phyloP scores from a whole-genome alignment of 2,329 filamentous ascomycete genomes.

The Venturia carpophila region DNA sequence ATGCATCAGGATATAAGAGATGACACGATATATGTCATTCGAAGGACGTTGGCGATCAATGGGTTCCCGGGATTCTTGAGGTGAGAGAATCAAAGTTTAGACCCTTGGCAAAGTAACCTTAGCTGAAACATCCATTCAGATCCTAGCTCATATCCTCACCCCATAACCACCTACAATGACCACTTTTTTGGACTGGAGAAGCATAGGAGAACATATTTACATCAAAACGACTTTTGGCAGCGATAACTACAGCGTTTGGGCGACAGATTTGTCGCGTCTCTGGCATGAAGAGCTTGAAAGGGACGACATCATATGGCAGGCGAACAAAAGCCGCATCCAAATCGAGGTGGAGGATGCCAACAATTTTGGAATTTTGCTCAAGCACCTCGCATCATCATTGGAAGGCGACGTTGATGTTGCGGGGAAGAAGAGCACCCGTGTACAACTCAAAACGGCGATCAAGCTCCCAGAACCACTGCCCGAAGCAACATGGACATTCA shows the following conservation, averaged over 20 bases:
- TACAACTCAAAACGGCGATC: constrained; percentile 8
- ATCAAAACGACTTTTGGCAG: constrained; percentile 10
- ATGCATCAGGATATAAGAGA: not conserved
- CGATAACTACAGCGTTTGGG: constrained; percentile 14
- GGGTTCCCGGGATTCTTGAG: not conserved
- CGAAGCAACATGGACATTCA: constrained; percentile 15
- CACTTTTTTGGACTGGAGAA: constrained; percentile 5
- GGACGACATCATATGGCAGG: constrained; percentile 13
- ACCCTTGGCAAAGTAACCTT: constrained; percentile 1
- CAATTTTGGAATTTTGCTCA: constrained; percentile 11
- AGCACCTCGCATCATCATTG: constrained; percentile 1
- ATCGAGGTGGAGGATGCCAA: constrained; percentile 14
- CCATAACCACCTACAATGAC: not conserved
- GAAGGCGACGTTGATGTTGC: not conserved
- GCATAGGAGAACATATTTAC: constrained; percentile 11
- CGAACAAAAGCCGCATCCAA: constrained; percentile 3
- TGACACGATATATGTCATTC: not conserved
- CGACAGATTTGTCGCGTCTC: constrained; percentile 12
- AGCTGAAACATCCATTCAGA: not conserved
- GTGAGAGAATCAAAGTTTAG: constrained; percentile 1
- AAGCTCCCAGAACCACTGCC: constrained; percentile 12
- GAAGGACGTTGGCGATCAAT: not conserved
- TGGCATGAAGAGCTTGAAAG: constrained; percentile 15
- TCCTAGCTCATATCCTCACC: not conserved
- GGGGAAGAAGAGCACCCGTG: not conserved